Evolutionary conservation across 2,329 filamentous ascomycete genomes (phyloP), one percentile per base, ranked within the genome.

Genomic region (Aureobasidium sp.): DNA sequence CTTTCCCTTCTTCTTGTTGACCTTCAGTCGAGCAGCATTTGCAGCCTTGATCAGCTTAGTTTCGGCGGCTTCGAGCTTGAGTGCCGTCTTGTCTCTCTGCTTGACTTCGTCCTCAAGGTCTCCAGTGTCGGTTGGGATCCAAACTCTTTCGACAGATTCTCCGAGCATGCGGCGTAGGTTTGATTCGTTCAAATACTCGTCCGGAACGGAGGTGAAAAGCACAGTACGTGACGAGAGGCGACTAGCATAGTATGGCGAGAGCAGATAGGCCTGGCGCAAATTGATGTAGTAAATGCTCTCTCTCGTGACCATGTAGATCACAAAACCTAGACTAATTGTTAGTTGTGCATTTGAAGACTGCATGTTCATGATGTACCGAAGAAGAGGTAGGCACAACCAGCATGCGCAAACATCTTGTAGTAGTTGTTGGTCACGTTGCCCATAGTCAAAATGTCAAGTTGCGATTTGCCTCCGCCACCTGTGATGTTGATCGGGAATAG

Each of bases 221-320:
- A 97, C 89, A 1, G 92, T 97, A 60, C 91, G 86, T 2, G 92
- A 93, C 1, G 93, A 97, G 50, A 97, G 86, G 63, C 92, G 89
- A 70, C 87, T 88, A 59, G 91, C 84, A 72, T 95, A 95, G 52
- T 89, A 80, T 12, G 92, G 91, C 12, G 91, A 92, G 61, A 95
- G 83, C 44, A 95, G 84, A 76, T 95, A 97, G 0, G 93, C 93
- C 76, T 97, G 93, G 66, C 92, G 89, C 57, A 97, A 77, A 70
- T 95, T 96, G 78, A 97, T 88, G 75, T 90, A 96, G 81, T 87
- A 96, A 68, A 97, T 88, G 71, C 85, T 87, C 75, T 97, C 93
- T 63, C 93, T 84, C 62, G 92, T 88, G 65, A 97, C 85, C 70
- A 90, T 87, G 76, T 90, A 94, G 74, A 97, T 87, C 66, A 97